A percentile compares a stretch with the other conserved stretches of the same genome.
Evolutionary conservation across 352 stramenopile species (phyloP).

Genomic region (Pythium rishiriense): DNA sequence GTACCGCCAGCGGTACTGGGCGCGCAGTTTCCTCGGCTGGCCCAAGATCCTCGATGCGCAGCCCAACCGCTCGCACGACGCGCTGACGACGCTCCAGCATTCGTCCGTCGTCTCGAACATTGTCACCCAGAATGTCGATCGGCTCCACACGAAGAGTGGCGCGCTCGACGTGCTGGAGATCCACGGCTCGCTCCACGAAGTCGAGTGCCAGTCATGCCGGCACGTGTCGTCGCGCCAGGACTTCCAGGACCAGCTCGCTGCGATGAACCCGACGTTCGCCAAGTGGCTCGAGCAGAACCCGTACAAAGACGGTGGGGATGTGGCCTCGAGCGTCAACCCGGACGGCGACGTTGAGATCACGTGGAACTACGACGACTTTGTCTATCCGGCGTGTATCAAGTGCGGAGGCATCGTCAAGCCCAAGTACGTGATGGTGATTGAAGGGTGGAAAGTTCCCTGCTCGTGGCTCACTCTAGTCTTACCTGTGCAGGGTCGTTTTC

Average conservation of each 20-base stretch:
- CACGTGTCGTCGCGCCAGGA: conserved; percentile 62
- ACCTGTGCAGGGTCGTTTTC: conserved; percentile 89
- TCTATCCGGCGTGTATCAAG: conserved; percentile 63
- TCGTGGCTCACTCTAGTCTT: no score
- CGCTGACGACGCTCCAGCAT: conserved; percentile 82
- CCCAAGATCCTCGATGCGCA: conserved; percentile 73
- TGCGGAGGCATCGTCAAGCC: conserved; percentile 86
- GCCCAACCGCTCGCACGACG: conserved; percentile 90
- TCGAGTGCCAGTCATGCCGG: conserved; percentile 83
- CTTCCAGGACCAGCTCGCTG: conserved; percentile 85
- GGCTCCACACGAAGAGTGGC: conserved; percentile 91
- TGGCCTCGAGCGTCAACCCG: conserved; percentile 85
- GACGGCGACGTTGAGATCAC: conserved; percentile 94
- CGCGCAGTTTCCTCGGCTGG: conserved; percentile 90
- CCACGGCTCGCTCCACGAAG: conserved; percentile 91
- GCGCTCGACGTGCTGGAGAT: conserved; percentile 91
- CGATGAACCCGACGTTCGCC: conserved; percentile 75
- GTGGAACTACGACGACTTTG: conserved; percentile 84
- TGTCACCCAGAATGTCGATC: conserved; percentile 98
- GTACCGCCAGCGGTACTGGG: conserved; percentile 93
- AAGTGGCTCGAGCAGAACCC: conserved; percentile 40
- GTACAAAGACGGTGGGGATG: conserved; percentile 45
- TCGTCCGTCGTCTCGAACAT: conserved; percentile 54
- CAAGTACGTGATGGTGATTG: conserved; percentile 38
- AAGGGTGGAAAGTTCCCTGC: no score